Percentiles rank a stretch among this genome's conserved stretches.
Conservation (phyloP, 345 rosid species). For the Brassica rapa region DNA sequence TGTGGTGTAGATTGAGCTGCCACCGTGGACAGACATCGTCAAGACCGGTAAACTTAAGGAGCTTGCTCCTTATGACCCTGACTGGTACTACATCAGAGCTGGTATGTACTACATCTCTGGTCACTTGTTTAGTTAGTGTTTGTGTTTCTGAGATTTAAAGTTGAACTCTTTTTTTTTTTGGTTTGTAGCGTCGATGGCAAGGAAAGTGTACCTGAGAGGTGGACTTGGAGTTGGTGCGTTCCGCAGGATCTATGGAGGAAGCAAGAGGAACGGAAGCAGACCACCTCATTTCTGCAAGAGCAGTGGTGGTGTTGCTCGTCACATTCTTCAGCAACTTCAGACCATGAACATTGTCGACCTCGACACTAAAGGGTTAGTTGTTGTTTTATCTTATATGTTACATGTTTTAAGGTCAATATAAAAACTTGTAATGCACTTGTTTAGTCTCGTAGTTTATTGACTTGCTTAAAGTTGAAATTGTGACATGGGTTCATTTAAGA, state of each 20-base stretch:
- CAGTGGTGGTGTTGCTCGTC: slow-evolving; percentile 49
- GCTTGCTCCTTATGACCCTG: slow-evolving; percentile 77
- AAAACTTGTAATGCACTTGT: neutral
- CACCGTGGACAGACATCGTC: slow-evolving; percentile 71
- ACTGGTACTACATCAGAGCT: slow-evolving; percentile 70
- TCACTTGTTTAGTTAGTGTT: neutral
- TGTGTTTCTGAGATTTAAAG: neutral
- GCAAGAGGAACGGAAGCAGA: slow-evolving; percentile 48
- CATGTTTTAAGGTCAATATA: too few species aligned
- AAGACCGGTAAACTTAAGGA: slow-evolving; percentile 70
- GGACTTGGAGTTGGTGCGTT: slow-evolving; percentile 50
- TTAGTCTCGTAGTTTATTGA: neutral
- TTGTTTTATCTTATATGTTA: neutral
- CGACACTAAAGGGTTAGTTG: slow-evolving; percentile 44
- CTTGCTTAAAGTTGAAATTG: neutral
- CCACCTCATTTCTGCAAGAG: slow-evolving; percentile 49
- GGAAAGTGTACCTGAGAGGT: slow-evolving; percentile 44
- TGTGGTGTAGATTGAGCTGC: slow-evolving; percentile 59
- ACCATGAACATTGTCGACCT: slow-evolving; percentile 45
- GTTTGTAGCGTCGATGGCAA: slow-evolving; percentile 44
- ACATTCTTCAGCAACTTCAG: slow-evolving; percentile 48
- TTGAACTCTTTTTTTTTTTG: neutral
- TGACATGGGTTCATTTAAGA: neutral
- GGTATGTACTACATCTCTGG: slow-evolving; percentile 37
- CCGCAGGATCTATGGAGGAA: slow-evolving; percentile 49